Conservation (phyloP, 345 rosid genomes). For the Dipteronia dyeriana region DNA sequence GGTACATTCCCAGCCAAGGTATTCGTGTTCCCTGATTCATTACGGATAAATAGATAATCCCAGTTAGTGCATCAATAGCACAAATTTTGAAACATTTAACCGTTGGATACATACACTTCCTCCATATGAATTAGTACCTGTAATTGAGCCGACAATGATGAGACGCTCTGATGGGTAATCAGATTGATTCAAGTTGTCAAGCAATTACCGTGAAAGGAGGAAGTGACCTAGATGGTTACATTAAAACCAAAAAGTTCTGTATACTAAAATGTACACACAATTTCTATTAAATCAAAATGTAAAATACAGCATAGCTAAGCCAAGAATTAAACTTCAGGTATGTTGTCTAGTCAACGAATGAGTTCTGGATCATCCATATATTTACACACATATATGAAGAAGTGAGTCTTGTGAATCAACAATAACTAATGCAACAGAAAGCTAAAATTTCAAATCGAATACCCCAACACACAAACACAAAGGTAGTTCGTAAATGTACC, state of each 20-base stretch:
- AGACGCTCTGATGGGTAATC: conserved; percentile 85
- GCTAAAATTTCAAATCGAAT: neutral
- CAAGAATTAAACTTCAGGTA: neutral
- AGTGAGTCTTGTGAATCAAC: neutral
- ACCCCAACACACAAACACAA: neutral
- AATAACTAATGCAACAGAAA: neutral
- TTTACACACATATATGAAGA: neutral
- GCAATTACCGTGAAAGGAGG: conserved; percentile 75
- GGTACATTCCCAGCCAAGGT: conserved; percentile 98
- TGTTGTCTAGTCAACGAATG: no score
- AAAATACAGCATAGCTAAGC: neutral
- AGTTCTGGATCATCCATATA: no score
- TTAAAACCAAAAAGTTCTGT: no score
- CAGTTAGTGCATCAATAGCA: conserved; percentile 19
- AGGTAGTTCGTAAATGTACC: conserved; percentile 38
- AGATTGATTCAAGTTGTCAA: conserved; percentile 71
- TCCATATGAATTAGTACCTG: conserved; percentile 49
- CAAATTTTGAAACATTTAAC: neutral
- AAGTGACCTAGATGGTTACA: conserved; percentile 94
- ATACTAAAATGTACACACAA: neutral
- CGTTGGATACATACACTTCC: neutral
- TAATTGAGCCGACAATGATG: conserved; percentile 93
- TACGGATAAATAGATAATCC: neutral
- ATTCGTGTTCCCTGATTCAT: conserved; percentile 75
- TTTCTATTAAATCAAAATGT: neutral